These are phyloP conservation scores for Stellera chamaejasme DNA, from an alignment of 345 rosid genomes.

Conservation along the genomic window DNA sequence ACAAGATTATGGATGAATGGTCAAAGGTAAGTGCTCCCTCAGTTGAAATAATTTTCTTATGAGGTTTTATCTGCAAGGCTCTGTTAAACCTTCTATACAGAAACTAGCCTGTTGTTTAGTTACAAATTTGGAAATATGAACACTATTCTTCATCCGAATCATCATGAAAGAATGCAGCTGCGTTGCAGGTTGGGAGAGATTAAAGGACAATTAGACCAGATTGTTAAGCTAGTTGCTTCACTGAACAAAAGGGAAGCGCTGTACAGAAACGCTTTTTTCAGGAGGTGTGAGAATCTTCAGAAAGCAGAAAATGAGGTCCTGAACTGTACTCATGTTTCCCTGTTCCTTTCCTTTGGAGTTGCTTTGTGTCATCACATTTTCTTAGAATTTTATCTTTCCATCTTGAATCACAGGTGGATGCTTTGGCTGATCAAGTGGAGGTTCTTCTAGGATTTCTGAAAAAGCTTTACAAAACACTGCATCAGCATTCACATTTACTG, in stretches of 20 bases:
- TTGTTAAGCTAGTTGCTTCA: conserved; percentile 15
- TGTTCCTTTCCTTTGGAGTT: background rate
- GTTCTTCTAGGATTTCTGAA: conserved; percentile 36
- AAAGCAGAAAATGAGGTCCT: conserved; percentile 83
- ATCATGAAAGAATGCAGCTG: background rate
- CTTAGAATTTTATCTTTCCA: background rate
- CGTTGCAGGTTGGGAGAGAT: conserved; percentile 42
- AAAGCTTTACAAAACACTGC: conserved; percentile 36
- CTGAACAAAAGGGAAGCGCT: conserved; percentile 29
- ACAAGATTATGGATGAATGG: conserved; percentile 24
- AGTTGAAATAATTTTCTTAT: too few species aligned
- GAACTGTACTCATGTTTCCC: background rate
- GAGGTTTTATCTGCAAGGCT: too few species aligned
- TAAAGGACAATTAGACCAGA: conserved; percentile 24
- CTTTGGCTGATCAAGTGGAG: conserved; percentile 81
- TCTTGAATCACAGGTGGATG: conserved; percentile 49
- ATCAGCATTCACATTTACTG: conserved; percentile 29
- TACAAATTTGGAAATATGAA: too few species aligned
- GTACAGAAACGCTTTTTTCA: conserved; percentile 50
- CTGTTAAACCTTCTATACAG: too few species aligned
- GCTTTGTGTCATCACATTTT: background rate
- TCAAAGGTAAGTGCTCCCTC: conserved; percentile 22
- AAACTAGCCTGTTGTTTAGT: too few species aligned
- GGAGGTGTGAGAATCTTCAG: conserved; percentile 58
- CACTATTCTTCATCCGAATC: too few species aligned